These are phyloP conservation scores for Clitopilus passeckerianus DNA, from an alignment of 768 basidiomycete genomes.

Conservation along the genomic window DNA sequence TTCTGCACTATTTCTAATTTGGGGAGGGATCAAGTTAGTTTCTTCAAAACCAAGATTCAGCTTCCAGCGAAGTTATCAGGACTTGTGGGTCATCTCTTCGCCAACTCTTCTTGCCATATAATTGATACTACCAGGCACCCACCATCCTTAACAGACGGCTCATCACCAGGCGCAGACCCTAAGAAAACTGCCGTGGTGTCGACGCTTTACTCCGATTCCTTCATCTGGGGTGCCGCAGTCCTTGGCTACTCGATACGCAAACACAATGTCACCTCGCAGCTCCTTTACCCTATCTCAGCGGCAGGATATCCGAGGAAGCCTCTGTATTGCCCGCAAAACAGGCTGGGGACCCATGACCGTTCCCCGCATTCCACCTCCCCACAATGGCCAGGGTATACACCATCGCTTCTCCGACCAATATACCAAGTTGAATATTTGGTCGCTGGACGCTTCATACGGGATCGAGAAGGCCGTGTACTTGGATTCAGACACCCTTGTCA, in stretches of 20 bases:
- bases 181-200: conserved; percentile 17
- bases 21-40: not conserved
- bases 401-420: conserved; percentile 34
- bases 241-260: conserved; percentile 18
- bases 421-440: conserved; percentile 39
- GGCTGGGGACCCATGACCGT: conserved; percentile 35
- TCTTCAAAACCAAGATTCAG: conserved; percentile 9
- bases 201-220: conserved; percentile 22
- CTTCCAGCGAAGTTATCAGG: conserved; percentile 18
- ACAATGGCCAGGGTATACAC: conserved; percentile 27
- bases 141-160: conserved; percentile 8
- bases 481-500: conserved; percentile 37
- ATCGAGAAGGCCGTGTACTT: conserved; percentile 30
- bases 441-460: conserved; percentile 21
- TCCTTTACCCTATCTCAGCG: conserved; percentile 22
- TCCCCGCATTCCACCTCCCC: conserved; percentile 30
- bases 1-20: not conserved
- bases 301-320: conserved; percentile 30
- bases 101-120: not conserved
- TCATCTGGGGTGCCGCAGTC: conserved; percentile 21
- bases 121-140: conserved; percentile 9
- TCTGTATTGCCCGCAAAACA: conserved; percentile 30
- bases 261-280: conserved; percentile 18
- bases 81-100: conserved; percentile 13
- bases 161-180: not conserved